phyloP scores from a whole-genome alignment of 2,329 filamentous ascomycete genomes.

The Juglanconis oblonga region DNA sequence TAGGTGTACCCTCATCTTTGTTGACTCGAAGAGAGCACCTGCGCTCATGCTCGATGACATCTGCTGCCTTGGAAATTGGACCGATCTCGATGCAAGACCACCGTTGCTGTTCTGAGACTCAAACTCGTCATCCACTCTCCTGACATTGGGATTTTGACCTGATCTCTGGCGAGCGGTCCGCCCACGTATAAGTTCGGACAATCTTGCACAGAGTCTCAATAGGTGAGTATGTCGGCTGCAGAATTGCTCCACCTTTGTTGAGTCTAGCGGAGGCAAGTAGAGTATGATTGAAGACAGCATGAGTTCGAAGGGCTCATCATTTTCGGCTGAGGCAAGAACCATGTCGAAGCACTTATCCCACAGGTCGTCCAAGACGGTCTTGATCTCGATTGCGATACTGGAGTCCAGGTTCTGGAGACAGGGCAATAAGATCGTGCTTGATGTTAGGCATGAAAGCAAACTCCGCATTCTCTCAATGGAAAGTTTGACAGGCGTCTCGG shows the following conservation, averaged over 20 bases:
- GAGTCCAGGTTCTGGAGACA: constrained; percentile 46
- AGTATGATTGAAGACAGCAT: constrained; percentile 42
- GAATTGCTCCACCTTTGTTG: constrained; percentile 35
- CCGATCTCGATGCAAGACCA: constrained; percentile 33
- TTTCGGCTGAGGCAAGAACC: constrained; percentile 43
- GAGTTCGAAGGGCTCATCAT: constrained; percentile 42
- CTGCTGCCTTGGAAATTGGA: constrained; percentile 46
- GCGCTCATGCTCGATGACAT: constrained; percentile 39
- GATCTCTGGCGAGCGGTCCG: constrained; percentile 31
- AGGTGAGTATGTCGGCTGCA: constrained; percentile 38
- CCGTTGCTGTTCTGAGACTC: constrained; percentile 56
- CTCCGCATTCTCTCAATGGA: constrained; percentile 53
- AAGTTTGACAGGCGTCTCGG: constrained; percentile 46
- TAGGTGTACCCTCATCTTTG: constrained; percentile 43
- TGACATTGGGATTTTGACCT: constrained; percentile 45
- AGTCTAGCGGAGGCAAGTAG: constrained; percentile 44
- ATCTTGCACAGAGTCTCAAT: constrained; percentile 39
- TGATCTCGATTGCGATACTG: constrained; percentile 46
- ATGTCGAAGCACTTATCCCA: constrained; percentile 38
- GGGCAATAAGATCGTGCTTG: constrained; percentile 44
- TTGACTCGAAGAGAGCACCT: constrained; percentile 47
- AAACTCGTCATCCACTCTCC: constrained; percentile 67
- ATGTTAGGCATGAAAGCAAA: constrained; percentile 46
- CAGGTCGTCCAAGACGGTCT: constrained; percentile 39
- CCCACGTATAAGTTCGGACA: constrained; percentile 34